Evolutionary conservation across 208 protist species (phyloP).

Genomic region (Novymonas esmeraldas): DNA sequence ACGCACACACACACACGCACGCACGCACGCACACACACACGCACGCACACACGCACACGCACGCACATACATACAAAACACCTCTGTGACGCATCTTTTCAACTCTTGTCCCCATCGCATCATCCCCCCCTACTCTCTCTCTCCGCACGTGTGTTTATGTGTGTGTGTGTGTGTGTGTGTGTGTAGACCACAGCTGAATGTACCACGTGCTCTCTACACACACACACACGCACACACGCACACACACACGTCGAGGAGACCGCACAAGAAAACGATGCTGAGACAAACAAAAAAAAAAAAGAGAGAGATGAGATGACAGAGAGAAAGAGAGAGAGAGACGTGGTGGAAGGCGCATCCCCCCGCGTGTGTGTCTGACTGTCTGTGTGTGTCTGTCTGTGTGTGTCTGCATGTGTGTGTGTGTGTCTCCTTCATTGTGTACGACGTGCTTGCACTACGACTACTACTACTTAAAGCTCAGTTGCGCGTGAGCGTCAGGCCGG

Average conservation of each 20-base stretch:
- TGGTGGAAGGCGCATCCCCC: too few species aligned
- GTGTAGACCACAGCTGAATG: background rate
- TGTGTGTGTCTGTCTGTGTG: too few species aligned
- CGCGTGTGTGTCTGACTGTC: too few species aligned
- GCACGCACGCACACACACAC: background rate
- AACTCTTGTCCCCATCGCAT: background rate
- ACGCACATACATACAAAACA: background rate
- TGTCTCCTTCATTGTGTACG: background rate
- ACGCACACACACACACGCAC: background rate
- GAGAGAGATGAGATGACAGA: too few species aligned
- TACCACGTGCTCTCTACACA: background rate
- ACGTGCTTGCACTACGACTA: background rate
- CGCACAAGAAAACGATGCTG: too few species aligned
- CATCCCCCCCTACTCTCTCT: too few species aligned
- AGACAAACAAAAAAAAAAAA: too few species aligned
- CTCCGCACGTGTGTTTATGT: too few species aligned
- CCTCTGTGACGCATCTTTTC: background rate
- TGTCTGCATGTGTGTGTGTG: too few species aligned
- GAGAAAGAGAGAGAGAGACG: too few species aligned
- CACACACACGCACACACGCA: background rate
- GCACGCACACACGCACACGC: background rate
- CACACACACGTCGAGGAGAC: too few species aligned
- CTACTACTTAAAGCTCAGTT: slow-evolving; percentile 21
- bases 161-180: background rate
- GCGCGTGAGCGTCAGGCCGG: slow-evolving; percentile 52